These are phyloP conservation scores for Cicer pinnatifidum DNA, from an alignment of 306 rosid species.

Conservation along the genomic window DNA sequence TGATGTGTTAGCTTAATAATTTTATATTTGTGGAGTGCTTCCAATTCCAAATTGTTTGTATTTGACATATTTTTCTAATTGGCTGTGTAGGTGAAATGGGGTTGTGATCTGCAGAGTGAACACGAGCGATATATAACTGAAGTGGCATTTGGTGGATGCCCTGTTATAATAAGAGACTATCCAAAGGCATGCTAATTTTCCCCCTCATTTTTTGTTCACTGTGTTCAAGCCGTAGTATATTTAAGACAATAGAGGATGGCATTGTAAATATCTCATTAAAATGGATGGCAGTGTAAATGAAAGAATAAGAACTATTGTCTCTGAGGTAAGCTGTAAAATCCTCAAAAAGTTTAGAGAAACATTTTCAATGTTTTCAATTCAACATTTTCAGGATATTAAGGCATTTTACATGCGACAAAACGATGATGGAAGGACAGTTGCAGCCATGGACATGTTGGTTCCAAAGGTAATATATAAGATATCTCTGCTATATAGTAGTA, in stretches of 20 bases:
- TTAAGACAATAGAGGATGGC: constrained; percentile 20
- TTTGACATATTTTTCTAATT: constrained; percentile 35
- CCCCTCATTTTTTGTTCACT: constrained; percentile 37
- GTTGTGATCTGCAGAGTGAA: constrained; percentile 96
- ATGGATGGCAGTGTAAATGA: background rate
- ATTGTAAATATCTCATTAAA: constrained; percentile 6
- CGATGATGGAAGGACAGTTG: constrained; percentile 93
- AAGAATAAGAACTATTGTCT: constrained; percentile 14
- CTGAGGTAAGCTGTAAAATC: background rate
- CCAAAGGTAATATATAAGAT: constrained; percentile 68
- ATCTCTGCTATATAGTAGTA: background rate
- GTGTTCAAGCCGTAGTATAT: background rate
- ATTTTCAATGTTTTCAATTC: constrained; percentile 26
- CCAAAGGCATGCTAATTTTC: constrained; percentile 72
- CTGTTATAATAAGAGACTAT: constrained; percentile 90
- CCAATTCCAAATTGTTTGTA: background rate
- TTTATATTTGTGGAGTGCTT: constrained; percentile 32
- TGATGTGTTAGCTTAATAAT: constrained; percentile 24
- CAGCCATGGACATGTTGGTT: constrained; percentile 98
- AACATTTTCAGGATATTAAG: constrained; percentile 78
- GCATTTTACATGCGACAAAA: constrained; percentile 98
- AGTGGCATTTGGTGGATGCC: constrained; percentile 84
- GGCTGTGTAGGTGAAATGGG: constrained; percentile 81
- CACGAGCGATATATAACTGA: constrained; percentile 95
- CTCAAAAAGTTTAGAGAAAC: background rate